Evolutionary conservation across 1,284 basidiomycete genomes (phyloP).

Genomic region (Taiwanofungus camphoratus): DNA sequence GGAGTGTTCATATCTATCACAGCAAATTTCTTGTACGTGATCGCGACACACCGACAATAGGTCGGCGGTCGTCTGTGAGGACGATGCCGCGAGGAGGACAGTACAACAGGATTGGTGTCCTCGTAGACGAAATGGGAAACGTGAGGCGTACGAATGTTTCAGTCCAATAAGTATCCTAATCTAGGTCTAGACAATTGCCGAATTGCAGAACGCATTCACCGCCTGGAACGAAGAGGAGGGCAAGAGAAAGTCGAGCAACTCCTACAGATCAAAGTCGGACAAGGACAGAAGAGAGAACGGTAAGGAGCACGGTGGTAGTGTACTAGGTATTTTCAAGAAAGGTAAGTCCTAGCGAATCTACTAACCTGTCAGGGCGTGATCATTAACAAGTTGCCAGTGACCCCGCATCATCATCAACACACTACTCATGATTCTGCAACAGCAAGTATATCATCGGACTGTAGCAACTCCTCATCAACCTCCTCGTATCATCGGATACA

Average conservation of each 20-base stretch:
- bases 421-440: constrained; percentile 1
- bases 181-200: constrained; percentile 27
- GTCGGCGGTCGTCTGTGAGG: constrained; percentile 43
- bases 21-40: constrained; percentile 55
- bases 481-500: constrained; percentile 37
- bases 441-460: constrained; percentile 1
- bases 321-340: constrained; percentile 28
- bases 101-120: constrained; percentile 39
- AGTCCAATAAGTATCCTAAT: no score
- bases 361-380: background rate
- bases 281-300: constrained; percentile 23
- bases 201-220: constrained; percentile 22
- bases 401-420: constrained; percentile 17
- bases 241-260: constrained; percentile 15
- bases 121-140: constrained; percentile 58
- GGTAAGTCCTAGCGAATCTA: constrained; percentile 16
- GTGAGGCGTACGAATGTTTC: constrained; percentile 28
- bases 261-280: constrained; percentile 15
- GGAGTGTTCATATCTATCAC: constrained; percentile 2
- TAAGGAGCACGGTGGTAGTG: constrained; percentile 20
- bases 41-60: constrained; percentile 28
- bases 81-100: constrained; percentile 22
- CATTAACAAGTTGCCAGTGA: background rate
- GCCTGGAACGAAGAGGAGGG: constrained; percentile 21
- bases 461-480: constrained; percentile 12